These are phyloP conservation scores for Globisporangium mamillatum DNA, from an alignment of 352 stramenopile species.

Conservation along the genomic window DNA sequence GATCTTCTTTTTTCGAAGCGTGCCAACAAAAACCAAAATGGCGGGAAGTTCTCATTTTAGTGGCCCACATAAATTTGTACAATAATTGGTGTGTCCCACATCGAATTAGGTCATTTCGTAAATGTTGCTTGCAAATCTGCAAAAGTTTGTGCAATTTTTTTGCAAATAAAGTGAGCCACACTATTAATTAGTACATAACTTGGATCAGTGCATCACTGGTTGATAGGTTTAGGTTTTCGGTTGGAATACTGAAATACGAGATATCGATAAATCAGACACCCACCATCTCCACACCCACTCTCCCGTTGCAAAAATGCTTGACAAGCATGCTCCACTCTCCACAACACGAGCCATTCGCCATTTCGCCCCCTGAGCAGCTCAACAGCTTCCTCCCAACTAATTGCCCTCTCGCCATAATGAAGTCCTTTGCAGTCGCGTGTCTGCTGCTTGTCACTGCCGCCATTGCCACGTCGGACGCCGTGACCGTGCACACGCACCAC, in stretches of 20 bases:
- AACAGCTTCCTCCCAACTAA: no score
- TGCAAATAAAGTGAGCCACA: no score
- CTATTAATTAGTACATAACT: no score
- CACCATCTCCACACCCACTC: background rate
- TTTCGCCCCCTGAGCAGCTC: background rate
- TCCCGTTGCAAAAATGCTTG: background rate
- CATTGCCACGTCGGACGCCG: background rate
- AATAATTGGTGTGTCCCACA: background rate
- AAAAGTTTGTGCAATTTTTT: no score
- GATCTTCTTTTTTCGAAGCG: background rate
- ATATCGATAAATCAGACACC: background rate
- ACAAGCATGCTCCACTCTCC: background rate
- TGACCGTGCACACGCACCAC: slow-evolving; percentile 5
- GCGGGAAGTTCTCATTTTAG: background rate
- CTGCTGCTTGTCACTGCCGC: background rate
- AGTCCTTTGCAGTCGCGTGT: background rate
- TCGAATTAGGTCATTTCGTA: no score
- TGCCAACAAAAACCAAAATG: background rate
- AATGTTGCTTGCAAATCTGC: no score
- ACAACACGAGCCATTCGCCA: slow-evolving; percentile 1
- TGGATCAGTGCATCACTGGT: no score
- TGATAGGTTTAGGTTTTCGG: no score
- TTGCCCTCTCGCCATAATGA: background rate
- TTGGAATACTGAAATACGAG: no score
- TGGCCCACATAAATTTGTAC: background rate